Conservation (phyloP, 192 early-diverging fungal genomes). For the Dispira parvispora region DNA sequence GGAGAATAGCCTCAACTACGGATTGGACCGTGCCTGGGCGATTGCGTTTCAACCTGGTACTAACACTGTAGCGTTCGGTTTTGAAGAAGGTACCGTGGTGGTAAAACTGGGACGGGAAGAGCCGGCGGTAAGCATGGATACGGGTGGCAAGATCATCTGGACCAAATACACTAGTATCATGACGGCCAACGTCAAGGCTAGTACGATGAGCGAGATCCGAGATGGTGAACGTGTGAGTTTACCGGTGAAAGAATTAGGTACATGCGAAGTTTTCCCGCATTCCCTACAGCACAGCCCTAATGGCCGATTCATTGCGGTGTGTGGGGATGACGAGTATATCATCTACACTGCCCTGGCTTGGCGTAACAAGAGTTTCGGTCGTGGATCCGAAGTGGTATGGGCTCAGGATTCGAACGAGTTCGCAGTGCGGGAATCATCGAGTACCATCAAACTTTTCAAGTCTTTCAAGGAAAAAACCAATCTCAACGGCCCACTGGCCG, state of each 20-base stretch:
- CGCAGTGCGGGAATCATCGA: slow-evolving; percentile 87
- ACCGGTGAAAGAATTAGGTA: slow-evolving; percentile 87
- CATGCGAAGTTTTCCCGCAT: slow-evolving; percentile 94
- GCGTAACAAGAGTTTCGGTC: slow-evolving; percentile 98
- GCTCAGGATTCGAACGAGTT: slow-evolving; percentile 89
- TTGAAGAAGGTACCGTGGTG: slow-evolving; percentile 91
- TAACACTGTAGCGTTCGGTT: slow-evolving; percentile 90
- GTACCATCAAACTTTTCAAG: slow-evolving; percentile 80
- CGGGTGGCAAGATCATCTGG: slow-evolving; percentile 94
- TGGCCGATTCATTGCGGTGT: slow-evolving; percentile 95
- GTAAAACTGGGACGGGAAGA: slow-evolving; percentile 93
- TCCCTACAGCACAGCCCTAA: slow-evolving; percentile 93
- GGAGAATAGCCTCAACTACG: slow-evolving; percentile 95
- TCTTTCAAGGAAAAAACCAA: slow-evolving; percentile 81
- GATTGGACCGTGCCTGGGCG: slow-evolving; percentile 94
- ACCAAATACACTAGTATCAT: slow-evolving; percentile 92
- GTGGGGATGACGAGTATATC: slow-evolving; percentile 98
- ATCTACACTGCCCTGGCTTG: slow-evolving; percentile 99
- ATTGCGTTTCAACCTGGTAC: slow-evolving; percentile 68
- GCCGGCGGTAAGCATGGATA: slow-evolving; percentile 93
- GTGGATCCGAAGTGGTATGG: slow-evolving; percentile 94
- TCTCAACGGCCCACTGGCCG: slow-evolving; percentile 32
- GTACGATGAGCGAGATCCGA: slow-evolving; percentile 61
- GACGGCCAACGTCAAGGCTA: slow-evolving; percentile 83
- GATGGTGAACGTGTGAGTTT: slow-evolving; percentile 84